Conservation (phyloP, 2,329 filamentous ascomycete genomes). For the Monosporascus sp. region DNA sequence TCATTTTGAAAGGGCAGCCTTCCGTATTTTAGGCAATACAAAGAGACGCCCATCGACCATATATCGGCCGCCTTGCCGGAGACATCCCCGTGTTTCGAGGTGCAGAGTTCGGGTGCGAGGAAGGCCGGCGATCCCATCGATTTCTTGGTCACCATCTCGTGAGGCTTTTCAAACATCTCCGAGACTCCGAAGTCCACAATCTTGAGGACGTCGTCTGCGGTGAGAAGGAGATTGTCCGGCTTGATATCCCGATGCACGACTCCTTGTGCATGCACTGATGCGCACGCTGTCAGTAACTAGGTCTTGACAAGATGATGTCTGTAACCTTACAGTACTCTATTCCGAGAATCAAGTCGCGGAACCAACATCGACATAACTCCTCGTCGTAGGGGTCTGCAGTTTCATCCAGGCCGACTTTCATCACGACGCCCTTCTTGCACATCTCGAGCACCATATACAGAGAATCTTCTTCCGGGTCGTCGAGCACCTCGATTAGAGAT, state of each 20-base stretch:
- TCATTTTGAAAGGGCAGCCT: slow-evolving; percentile 77
- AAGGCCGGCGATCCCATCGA: slow-evolving; percentile 94
- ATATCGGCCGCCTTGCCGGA: slow-evolving; percentile 89
- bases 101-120: slow-evolving; percentile 86
- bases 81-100: slow-evolving; percentile 78
- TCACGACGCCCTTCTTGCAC: slow-evolving; percentile 96
- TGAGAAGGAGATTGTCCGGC: slow-evolving; percentile 90
- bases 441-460: slow-evolving; percentile 98
- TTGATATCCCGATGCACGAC: slow-evolving; percentile 97
- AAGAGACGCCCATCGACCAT: slow-evolving; percentile 96
- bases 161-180: slow-evolving; percentile 87
- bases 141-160: slow-evolving; percentile 86
- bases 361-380: slow-evolving; percentile 83
- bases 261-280: slow-evolving; percentile 79
- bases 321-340: slow-evolving; percentile 76
- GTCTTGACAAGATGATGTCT: not conserved
- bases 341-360: slow-evolving; percentile 87
- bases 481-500: slow-evolving; percentile 85
- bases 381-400: slow-evolving; percentile 74
- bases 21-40: slow-evolving; percentile 90
- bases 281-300: no score
- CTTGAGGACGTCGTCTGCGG: slow-evolving; percentile 88
- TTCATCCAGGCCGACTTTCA: slow-evolving; percentile 90
- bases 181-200: slow-evolving; percentile 99
- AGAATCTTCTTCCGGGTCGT: slow-evolving; percentile 92